These are phyloP conservation scores for Chaetomium olivaceum DNA, from an alignment of 2,329 filamentous ascomycete species.

Conservation along the genomic window DNA sequence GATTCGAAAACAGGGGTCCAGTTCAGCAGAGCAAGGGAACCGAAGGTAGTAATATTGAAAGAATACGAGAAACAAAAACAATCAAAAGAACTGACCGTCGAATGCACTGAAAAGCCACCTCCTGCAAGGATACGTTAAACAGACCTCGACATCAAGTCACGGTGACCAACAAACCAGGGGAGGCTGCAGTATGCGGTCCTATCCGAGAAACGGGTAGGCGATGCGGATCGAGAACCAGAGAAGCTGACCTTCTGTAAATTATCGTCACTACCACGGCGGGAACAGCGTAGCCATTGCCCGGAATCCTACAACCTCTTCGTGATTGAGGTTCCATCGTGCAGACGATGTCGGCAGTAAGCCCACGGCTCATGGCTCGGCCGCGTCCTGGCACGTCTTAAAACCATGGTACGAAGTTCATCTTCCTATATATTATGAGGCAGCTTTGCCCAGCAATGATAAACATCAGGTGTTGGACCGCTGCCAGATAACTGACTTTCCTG, in stretches of 20 bases:
- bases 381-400: neutral
- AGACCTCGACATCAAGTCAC: neutral
- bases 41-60: neutral
- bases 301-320: neutral
- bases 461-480: neutral
- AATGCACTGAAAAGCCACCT: neutral
- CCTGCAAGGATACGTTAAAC: neutral
- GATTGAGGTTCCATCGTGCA: constrained; percentile 9
- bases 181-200: neutral
- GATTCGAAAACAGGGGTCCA: neutral
- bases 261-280: neutral
- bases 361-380: neutral
- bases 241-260: constrained; percentile 9
- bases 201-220: neutral
- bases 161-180: neutral
- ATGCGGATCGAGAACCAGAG: neutral
- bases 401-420: neutral
- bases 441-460: neutral
- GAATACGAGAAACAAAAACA: neutral
- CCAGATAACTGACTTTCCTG: neutral
- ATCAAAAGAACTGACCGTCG: too few relatives aligned
- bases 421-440: neutral
- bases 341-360: neutral
- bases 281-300: neutral
- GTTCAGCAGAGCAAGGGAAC: neutral